phyloP scores from a whole-genome alignment of 495 filamentous ascomycete species.

The Aspergillus steynii region DNA sequence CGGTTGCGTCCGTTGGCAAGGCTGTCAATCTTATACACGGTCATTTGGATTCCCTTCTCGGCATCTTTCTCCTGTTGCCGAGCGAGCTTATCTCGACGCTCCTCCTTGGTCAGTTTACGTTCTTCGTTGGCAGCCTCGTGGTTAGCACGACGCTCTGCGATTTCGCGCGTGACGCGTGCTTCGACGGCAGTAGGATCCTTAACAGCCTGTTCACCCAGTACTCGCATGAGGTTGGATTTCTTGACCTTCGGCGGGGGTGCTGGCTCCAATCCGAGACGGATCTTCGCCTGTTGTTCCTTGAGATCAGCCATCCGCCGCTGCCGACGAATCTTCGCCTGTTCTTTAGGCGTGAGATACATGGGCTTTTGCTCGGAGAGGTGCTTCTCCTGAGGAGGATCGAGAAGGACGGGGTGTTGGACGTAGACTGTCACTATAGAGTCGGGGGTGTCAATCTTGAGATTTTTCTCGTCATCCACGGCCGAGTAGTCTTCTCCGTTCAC shows the following conservation, averaged over 20 bases:
- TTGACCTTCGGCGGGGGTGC: conserved; percentile 93
- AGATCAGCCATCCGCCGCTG: conserved; percentile 88
- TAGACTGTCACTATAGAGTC: conserved; percentile 87
- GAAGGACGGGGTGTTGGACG: conserved; percentile 89
- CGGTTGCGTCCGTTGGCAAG: conserved; percentile 88
- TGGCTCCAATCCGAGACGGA: conserved; percentile 82
- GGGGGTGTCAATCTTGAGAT: conserved; percentile 71
- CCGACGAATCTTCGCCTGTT: conserved; percentile 87
- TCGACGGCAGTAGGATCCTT: conserved; percentile 98
- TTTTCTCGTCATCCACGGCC: conserved; percentile 59
- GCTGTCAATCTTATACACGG: conserved; percentile 85
- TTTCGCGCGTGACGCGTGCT: conserved; percentile 86
- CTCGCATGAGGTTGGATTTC: conserved; percentile 93
- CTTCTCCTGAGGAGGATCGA: conserved; percentile 89
- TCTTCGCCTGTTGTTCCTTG: conserved; percentile 96
- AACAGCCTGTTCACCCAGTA: conserved; percentile 94
- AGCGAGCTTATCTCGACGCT: conserved; percentile 81
- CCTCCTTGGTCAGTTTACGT: conserved; percentile 87
- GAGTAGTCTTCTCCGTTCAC: conserved; percentile 73
- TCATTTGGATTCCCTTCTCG: conserved; percentile 75
- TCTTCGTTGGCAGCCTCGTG: conserved; percentile 82
- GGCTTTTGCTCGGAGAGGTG: conserved; percentile 77
- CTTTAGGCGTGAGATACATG: conserved; percentile 87
- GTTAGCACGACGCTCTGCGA: conserved; percentile 74
- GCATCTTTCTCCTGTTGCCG: conserved; percentile 85